Percentiles rank a stretch among this genome's conserved stretches.
Evolutionary conservation across 306 rosid genomes (phyloP).

Genomic region (Cucurbita pepo): DNA sequence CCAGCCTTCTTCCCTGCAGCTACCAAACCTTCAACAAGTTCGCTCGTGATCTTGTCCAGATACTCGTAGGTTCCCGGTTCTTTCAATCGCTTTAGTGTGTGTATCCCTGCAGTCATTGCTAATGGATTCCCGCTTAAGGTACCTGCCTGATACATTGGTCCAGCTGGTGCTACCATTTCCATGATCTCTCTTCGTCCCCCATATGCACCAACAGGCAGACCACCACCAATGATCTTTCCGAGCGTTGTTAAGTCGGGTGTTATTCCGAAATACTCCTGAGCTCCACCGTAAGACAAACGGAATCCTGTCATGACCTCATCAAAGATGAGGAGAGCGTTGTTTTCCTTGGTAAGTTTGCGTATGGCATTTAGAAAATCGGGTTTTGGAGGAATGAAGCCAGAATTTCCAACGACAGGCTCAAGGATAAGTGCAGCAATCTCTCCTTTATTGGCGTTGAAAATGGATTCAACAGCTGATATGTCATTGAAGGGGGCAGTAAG

Average conservation of each 20-base stretch:
- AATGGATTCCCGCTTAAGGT: slow-evolving; percentile 89
- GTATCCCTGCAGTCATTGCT: slow-evolving; percentile 97
- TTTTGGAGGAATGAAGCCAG: slow-evolving; percentile 69
- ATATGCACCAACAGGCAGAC: slow-evolving; percentile 87
- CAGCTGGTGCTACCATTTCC: slow-evolving; percentile 95
- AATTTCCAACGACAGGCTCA: slow-evolving; percentile 91
- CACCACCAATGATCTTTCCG: slow-evolving; percentile 95
- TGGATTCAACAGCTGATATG: slow-evolving; percentile 48
- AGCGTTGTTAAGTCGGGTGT: slow-evolving; percentile 76
- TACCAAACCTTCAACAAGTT: slow-evolving; percentile 62
- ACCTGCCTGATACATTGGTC: slow-evolving; percentile 96
- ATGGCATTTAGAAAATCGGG: slow-evolving; percentile 52
- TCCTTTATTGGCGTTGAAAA: slow-evolving; percentile 48
- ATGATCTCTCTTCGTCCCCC: slow-evolving; percentile 89
- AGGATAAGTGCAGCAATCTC: slow-evolving; percentile 66
- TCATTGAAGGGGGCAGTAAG: slow-evolving; percentile 71
- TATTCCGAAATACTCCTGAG: slow-evolving; percentile 78
- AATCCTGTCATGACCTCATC: slow-evolving; percentile 97
- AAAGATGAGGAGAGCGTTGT: slow-evolving; percentile 55
- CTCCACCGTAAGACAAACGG: slow-evolving; percentile 89
- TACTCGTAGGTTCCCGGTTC: slow-evolving; percentile 63
- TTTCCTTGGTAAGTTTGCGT: slow-evolving; percentile 55
- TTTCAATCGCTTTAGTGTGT: slow-evolving; percentile 68
- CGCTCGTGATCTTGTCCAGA: slow-evolving; percentile 58
- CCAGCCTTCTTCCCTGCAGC: slow-evolving; percentile 77